Evolutionary conservation across 345 rosid genomes (phyloP), one percentile per base, ranked within the genome.

Genomic region (Mercurialis annua): DNA sequence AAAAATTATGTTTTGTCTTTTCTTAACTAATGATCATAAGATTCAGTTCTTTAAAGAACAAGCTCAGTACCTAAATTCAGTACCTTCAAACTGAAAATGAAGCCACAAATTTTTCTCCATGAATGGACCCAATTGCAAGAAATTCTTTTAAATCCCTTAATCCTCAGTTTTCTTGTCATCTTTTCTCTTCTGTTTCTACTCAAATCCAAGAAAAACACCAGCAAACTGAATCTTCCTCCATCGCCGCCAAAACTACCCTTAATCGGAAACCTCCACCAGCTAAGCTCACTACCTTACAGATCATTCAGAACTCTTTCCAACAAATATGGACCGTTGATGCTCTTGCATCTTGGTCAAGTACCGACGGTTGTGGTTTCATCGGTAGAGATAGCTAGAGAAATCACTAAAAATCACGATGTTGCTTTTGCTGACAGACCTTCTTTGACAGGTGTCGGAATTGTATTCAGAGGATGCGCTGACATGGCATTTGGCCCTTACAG

Each of bases 311-410:
- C 31, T 1, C 75, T 73, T 10, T 77, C 81, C 0, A 6, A 29
- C 8, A 70, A 77, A 33, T 55, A 65, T 49, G 81, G 81, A 30
- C 74, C 74, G 33, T 6, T 66, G 26, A 70, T 73, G 81, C 34
- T 66, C 11, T 8, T 70, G 38, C 52, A 24, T 18, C 26, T 50
- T 1, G 78, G 81, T 23, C 14, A 34, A 0, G n/a, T 34, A 38
- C 73, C 81, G 31, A 51, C 78, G 23, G 59, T 70, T 0, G 46
- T 77, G 2, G 72, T 73, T 63, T 77, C 81, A n/a, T 70, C 78
- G 0, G 54, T 48, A n/a, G 72, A 73, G 18, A 21, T 64, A 20
- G 65, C 68, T 6, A 54, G 14, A 30, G 74, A 72, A 38, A 34
- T 72, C 10, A 17, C 49, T 51, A 72, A 36, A 38, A 26, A 55